These are phyloP conservation scores for Durotheca rogersii DNA, from an alignment of 495 filamentous ascomycete species.

Conservation along the genomic window DNA sequence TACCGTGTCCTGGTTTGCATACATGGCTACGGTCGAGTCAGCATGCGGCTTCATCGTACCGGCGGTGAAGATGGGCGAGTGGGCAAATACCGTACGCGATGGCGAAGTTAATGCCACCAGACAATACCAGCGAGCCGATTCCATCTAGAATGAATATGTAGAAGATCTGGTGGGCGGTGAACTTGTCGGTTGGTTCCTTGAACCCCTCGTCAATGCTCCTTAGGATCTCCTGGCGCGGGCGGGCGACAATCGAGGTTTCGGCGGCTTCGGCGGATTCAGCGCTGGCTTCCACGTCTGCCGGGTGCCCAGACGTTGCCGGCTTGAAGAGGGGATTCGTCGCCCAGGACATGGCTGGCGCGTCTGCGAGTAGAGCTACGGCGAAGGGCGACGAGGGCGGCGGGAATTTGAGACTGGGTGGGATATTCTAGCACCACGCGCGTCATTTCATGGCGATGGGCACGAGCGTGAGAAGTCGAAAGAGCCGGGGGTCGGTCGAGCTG, in stretches of 20 bases:
- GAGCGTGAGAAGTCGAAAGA: too few relatives aligned
- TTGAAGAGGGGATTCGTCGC: slow-evolving; percentile 40
- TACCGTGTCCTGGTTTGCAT: slow-evolving; percentile 32
- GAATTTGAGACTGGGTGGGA: slow-evolving; percentile 10
- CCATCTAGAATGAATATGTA: slow-evolving; percentile 45
- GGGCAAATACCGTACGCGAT: slow-evolving; percentile 43
- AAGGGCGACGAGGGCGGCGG: not conserved
- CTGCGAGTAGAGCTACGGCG: not conserved
- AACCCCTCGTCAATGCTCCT: slow-evolving; percentile 11
- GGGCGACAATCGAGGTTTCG: slow-evolving; percentile 2
- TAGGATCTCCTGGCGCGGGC: slow-evolving; percentile 6
- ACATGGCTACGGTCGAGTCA: slow-evolving; percentile 36
- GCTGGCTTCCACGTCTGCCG: slow-evolving; percentile 29
- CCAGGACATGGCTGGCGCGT: slow-evolving; percentile 37
- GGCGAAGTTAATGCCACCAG: slow-evolving; percentile 48
- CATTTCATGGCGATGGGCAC: slow-evolving; percentile 31
- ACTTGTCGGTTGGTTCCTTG: slow-evolving; percentile 34
- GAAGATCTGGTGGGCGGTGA: slow-evolving; percentile 42
- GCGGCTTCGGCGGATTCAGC: not conserved
- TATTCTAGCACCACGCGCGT: slow-evolving; percentile 6
- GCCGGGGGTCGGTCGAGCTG: too few relatives aligned
- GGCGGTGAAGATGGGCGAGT: not conserved
- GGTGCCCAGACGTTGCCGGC: slow-evolving; percentile 12
- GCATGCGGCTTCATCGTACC: not conserved
- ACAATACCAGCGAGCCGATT: slow-evolving; percentile 40